A percentile compares a stretch with the other conserved stretches of the same genome.
Evolutionary conservation across 352 stramenopile genomes (phyloP).

Genomic region (Globisporangium barbulae): DNA sequence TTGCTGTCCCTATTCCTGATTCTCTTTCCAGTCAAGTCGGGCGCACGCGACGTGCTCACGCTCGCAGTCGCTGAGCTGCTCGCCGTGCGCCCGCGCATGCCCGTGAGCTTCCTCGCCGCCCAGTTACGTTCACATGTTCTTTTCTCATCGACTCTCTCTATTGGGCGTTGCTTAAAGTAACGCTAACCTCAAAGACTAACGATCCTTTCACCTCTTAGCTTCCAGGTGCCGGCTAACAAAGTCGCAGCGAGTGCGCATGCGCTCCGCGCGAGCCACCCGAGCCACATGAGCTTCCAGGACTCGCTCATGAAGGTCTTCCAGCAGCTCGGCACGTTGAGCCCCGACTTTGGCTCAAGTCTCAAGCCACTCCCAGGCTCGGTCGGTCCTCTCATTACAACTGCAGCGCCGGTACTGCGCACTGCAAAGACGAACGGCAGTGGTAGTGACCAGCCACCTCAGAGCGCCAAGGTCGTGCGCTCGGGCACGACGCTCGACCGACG

Average conservation of each 20-base stretch:
- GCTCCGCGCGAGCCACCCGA: slow-evolving; percentile 6
- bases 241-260: background rate
- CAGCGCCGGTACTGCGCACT: background rate
- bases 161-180: background rate
- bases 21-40: slow-evolving; percentile 8
- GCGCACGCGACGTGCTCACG: slow-evolving; percentile 13
- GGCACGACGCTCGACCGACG: slow-evolving; percentile 2
- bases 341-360: background rate
- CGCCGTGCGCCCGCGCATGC: slow-evolving; percentile 5
- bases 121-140: slow-evolving; percentile 5
- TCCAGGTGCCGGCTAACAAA: slow-evolving; percentile 13
- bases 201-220: slow-evolving; percentile 1
- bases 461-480: background rate
- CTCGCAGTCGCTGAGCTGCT: slow-evolving; percentile 11
- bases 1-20: background rate
- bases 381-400: background rate
- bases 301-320: slow-evolving; percentile 7
- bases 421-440: background rate
- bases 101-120: slow-evolving; percentile 13
- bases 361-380: background rate
- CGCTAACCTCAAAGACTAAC: too few relatives aligned
- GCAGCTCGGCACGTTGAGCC: background rate
- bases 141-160: background rate
- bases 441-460: background rate
- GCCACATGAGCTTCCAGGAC: slow-evolving; percentile 8